phyloP scores from a whole-genome alignment of 345 rosid species.

The Iberis pinnata region DNA sequence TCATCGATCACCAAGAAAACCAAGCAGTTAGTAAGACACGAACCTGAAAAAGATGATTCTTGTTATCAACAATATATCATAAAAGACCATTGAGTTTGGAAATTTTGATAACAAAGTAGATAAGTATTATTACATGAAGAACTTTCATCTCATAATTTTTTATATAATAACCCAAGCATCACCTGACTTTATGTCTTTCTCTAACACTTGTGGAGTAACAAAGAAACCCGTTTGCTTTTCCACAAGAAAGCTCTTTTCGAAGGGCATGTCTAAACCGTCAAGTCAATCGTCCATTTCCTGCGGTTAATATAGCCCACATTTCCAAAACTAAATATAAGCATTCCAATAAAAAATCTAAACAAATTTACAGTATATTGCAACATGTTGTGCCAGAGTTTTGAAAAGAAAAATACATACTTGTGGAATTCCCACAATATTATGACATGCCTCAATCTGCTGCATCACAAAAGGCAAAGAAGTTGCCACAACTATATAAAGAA shows the following conservation, averaged over 20 bases:
- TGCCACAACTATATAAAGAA: conserved; percentile 97
- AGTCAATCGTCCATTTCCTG: conserved; percentile 95
- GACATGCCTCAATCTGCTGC: conserved; percentile 98
- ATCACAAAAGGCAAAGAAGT: conserved; percentile 93
- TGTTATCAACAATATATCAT: background rate
- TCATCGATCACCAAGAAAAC: conserved; percentile 95
- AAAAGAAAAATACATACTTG: conserved; percentile 54
- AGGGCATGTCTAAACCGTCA: conserved; percentile 89
- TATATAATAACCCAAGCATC: conserved; percentile 22
- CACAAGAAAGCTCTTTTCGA: conserved; percentile 62
- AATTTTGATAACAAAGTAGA: background rate
- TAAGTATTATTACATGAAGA: background rate
- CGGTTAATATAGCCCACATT: conserved; percentile 34
- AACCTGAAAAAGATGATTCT: conserved; percentile 40
- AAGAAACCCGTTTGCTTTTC: conserved; percentile 89
- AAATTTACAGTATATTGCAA: too few species aligned
- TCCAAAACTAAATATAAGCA: too few species aligned
- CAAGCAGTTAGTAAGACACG: conserved; percentile 59
- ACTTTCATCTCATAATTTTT: too few species aligned
- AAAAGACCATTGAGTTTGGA: background rate
- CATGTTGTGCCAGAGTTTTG: too few species aligned
- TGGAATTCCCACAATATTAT: conserved; percentile 88
- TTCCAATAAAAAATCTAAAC: too few species aligned
- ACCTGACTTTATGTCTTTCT: conserved; percentile 96
- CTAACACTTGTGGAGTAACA: conserved; percentile 96